Evolutionary conservation across 352 stramenopile species (phyloP), one percentile per base, ranked within the genome.

Genomic region (Phytopythium chamaehyphon): DNA sequence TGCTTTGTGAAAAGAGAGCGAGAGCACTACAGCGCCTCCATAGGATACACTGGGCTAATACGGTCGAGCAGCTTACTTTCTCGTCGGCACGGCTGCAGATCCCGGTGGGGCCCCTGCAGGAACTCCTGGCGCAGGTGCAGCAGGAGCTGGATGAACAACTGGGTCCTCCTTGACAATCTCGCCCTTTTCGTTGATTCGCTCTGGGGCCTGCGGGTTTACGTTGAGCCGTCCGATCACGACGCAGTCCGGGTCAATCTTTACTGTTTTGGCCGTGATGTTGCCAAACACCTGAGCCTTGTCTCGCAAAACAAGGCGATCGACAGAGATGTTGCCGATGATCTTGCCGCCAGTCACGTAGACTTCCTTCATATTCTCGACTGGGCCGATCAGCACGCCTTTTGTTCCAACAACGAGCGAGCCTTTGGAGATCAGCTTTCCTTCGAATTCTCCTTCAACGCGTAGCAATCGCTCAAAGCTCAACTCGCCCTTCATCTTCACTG

Each of bases 221-320:
- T 96, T 96, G 28, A 96, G 71, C 38, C 52, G 51, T 22, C 88
- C 88, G 49, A 94, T 72, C 14, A 97, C 69, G 18, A 95, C 65
- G 52, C 88, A 94, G 22, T 95, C 84, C 4, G 86, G 82, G 45
- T 97, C 86, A 56, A 97, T 94, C 57, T 88, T 90, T 42, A 96
- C 67, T 28, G 75, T 90, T 64, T 94, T 93, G 57, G 83, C 88
- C 5, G 83, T 94, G 56, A 96, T 89, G 61, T 96, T 93, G 47
- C 88, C 88, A 54, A 95, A 94, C 2, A 96, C 71, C 48, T 90
- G 73, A 15, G 82, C 86, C 57, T 93, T 90, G 69, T 92, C 82
- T 15, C 86, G 71, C 47, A 97, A 57, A 18, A 93, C 70, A 23
- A 97, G 76, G 60, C 86, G 83, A 42, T 95, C 83, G 2, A 93